phyloP scores from a whole-genome alignment of 345 rosid genomes.

The Reutealis trisperma region DNA sequence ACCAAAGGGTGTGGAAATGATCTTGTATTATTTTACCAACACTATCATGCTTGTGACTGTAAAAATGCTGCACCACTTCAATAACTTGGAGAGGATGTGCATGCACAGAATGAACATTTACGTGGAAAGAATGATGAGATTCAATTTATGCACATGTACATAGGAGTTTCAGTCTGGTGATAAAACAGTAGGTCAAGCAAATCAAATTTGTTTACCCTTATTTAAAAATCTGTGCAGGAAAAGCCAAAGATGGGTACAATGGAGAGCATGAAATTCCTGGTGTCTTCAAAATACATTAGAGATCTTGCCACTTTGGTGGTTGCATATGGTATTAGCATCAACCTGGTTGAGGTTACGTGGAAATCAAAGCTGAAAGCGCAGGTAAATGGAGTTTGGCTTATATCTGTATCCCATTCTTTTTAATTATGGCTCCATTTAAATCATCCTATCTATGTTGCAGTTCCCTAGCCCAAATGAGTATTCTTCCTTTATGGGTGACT shows the following conservation, averaged over 20 bases:
- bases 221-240: slow-evolving; percentile 48
- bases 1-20: not conserved
- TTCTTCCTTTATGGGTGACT: slow-evolving; percentile 98
- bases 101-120: not conserved
- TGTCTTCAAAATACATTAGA: slow-evolving; percentile 83
- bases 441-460: slow-evolving; percentile 36
- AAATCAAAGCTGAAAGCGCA: slow-evolving; percentile 99
- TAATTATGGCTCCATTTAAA: not conserved
- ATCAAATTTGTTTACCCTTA: not conserved
- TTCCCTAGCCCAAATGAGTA: slow-evolving; percentile 97
- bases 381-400: slow-evolving; percentile 45
- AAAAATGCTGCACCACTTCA: not conserved
- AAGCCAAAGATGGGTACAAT: slow-evolving; percentile 90
- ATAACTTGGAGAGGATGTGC: not conserved
- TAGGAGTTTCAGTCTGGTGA: not conserved
- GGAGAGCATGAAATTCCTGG: slow-evolving; percentile 97
- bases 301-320: slow-evolving; percentile 97
- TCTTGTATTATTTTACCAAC: not conserved
- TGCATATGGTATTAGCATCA: slow-evolving; percentile 97
- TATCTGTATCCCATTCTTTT: not conserved
- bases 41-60: not conserved
- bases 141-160: not conserved
- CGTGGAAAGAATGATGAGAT: not conserved
- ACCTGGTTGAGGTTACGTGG: slow-evolving; percentile 99
- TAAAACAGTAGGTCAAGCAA: not conserved